These are phyloP conservation scores for Boletus reticuloceps DNA, from an alignment of 768 basidiomycete genomes.

Conservation along the genomic window DNA sequence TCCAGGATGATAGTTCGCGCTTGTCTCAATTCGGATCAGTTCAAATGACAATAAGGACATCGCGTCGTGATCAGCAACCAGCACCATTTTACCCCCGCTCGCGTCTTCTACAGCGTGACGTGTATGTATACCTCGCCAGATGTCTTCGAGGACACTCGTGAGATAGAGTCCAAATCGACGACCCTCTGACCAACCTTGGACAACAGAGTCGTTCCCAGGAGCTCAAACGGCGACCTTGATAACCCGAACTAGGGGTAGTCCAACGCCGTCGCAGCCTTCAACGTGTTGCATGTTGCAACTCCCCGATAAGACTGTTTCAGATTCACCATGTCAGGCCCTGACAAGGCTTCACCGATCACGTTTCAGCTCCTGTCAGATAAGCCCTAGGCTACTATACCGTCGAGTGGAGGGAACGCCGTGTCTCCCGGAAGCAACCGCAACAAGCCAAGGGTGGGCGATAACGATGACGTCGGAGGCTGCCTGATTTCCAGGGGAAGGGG, in stretches of 20 bases:
- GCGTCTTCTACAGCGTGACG: not conserved
- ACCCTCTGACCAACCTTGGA: not conserved
- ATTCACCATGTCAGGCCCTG: not conserved
- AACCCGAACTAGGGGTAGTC: not conserved
- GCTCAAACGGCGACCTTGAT: not conserved
- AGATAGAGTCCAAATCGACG: not conserved
- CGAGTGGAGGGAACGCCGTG: not conserved
- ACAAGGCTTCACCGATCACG: not conserved
- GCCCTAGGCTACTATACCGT: not conserved
- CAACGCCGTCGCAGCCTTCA: not conserved
- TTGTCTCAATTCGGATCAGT: not conserved
- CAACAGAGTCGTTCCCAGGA: not conserved
- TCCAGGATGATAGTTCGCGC: conserved; percentile 11
- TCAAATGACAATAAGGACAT: not conserved
- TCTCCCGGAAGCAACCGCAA: not conserved
- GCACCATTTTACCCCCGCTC: not conserved
- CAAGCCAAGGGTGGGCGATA: not conserved
- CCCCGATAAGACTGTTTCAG: not conserved
- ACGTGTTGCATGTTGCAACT: too few relatives aligned
- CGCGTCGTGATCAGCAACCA: conserved; percentile 3
- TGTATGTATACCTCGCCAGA: not conserved
- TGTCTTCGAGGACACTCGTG: not conserved
- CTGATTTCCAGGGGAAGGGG: not conserved
- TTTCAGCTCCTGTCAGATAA: conserved; percentile 11
- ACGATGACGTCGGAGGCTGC: not conserved